Conservation (phyloP, 345 rosid genomes). For the Eucalyptus marginata region DNA sequence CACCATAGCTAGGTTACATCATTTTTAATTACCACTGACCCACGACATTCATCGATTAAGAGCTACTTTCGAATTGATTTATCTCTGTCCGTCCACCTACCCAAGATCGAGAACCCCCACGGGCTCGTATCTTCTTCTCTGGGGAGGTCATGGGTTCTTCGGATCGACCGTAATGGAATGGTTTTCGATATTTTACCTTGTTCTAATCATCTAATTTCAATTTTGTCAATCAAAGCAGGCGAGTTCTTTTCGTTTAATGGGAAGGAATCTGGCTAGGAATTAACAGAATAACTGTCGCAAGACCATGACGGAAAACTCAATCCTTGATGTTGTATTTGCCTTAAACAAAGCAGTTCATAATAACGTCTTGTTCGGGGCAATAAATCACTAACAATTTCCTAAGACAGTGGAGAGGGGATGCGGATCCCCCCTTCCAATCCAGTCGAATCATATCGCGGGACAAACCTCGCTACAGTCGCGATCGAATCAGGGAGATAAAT, state of each 20-base stretch:
- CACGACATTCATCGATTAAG: background rate
- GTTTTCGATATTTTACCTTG: background rate
- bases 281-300: background rate
- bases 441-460: background rate
- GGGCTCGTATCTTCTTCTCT: background rate
- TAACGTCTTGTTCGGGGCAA: background rate
- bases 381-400: background rate
- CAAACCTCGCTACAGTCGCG: background rate
- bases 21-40: too few species aligned
- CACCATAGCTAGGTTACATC: background rate
- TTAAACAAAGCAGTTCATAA: background rate
- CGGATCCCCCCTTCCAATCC: background rate
- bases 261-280: background rate
- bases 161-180: background rate
- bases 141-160: background rate
- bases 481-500: background rate
- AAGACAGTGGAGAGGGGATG: background rate
- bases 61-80: background rate
- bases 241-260: background rate
- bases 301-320: background rate
- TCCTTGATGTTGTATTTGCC: background rate
- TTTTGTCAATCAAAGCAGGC: background rate
- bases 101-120: background rate
- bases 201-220: background rate
- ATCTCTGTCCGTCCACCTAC: background rate